Percentiles rank a stretch among this genome's conserved stretches.
phyloP scores from a whole-genome alignment of 2,329 filamentous ascomycete genomes.

The Diaporthe sp. region DNA sequence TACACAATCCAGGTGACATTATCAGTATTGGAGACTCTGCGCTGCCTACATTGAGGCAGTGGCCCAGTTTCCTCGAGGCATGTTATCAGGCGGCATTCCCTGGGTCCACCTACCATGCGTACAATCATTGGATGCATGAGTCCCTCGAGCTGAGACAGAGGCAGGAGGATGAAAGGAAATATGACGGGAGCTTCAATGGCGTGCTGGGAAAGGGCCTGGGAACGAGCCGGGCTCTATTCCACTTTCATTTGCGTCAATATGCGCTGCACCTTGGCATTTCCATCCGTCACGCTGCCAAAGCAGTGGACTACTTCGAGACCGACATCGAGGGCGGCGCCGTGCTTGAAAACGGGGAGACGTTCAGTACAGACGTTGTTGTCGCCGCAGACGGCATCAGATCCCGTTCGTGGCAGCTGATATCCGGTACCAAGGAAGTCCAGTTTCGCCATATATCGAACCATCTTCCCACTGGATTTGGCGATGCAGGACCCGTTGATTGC shows the following conservation, averaged over 20 bases:
- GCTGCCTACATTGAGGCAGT: background rate
- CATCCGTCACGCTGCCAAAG: background rate
- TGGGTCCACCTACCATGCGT: background rate
- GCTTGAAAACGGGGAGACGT: background rate
- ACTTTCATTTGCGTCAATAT: background rate
- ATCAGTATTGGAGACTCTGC: background rate
- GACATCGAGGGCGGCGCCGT: background rate
- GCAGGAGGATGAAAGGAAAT: no score
- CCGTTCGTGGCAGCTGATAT: background rate
- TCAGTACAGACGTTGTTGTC: background rate
- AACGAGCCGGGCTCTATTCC: background rate
- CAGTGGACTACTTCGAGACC: background rate
- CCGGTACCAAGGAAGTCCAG: background rate
- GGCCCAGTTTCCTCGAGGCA: background rate
- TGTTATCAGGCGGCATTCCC: background rate
- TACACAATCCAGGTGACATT: background rate
- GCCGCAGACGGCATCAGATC: background rate
- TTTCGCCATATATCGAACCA: background rate
- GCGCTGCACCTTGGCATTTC: background rate
- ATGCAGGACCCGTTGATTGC: background rate
- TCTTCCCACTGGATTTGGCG: background rate
- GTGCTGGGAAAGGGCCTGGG: background rate
- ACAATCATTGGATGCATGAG: no score
- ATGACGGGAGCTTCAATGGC: background rate
- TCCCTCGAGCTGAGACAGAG: no score